These are phyloP conservation scores for Bruguiera gymnorhiza DNA, from an alignment of 345 rosid species.

Conservation along the genomic window DNA sequence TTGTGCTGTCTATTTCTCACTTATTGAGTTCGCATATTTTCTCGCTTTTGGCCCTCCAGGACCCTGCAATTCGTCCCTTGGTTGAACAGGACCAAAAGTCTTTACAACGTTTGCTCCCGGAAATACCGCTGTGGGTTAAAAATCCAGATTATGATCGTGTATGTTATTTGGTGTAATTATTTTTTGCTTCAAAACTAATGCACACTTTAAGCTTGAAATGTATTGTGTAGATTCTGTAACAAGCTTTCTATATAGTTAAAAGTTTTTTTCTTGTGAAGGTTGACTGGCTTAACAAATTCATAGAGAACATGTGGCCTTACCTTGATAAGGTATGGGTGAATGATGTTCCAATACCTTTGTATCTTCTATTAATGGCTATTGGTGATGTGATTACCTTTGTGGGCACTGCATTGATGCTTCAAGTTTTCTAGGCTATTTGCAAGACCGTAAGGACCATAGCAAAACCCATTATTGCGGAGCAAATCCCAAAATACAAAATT, in stretches of 20 bases:
- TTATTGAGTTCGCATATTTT: background rate
- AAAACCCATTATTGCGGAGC: conserved; percentile 36
- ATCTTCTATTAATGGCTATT: background rate
- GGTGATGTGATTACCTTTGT: background rate
- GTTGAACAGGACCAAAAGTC: conserved; percentile 29
- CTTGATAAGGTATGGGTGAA: conserved; percentile 18
- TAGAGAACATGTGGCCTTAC: conserved; percentile 34
- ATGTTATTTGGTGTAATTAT: conserved; percentile 25
- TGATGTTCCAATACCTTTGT: background rate
- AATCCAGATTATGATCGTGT: conserved; percentile 33
- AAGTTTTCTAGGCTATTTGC: conserved; percentile 29
- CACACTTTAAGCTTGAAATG: conserved; percentile 4
- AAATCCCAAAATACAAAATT: conserved; percentile 35
- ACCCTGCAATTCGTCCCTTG: conserved; percentile 30
- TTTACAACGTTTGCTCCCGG: conserved; percentile 26
- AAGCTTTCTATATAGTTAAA: conserved; percentile 10
- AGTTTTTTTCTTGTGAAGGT: conserved; percentile 20
- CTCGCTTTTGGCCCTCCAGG: conserved; percentile 18
- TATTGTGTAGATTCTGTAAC: background rate
- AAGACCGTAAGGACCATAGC: conserved; percentile 26
- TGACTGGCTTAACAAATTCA: conserved; percentile 29
- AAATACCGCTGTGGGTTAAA: conserved; percentile 36
- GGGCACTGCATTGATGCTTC: conserved; percentile 6
- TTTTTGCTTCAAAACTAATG: conserved; percentile 1
- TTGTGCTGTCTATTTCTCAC: background rate